Base-by-base conservation (phyloP, 257 asterid species). In the Jacaranda copaia region DNA sequence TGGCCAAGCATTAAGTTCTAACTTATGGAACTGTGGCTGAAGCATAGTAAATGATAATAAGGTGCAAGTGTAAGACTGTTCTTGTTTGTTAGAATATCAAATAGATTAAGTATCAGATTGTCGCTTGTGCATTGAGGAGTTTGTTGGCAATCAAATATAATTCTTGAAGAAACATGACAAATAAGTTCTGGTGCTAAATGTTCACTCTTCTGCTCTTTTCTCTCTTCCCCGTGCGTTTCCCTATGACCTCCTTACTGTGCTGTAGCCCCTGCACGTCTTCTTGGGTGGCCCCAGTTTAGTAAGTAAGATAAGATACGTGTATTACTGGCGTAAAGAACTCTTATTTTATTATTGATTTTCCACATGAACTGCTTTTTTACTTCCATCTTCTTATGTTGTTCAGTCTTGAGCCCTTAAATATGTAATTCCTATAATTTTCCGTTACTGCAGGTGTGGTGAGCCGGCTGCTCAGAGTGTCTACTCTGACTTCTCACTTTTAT, bases 381-480 rank as follows among this genome's bases (percentile, higher is more conserved):
- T 10, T 12, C 16, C 19, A 5, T 67, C 39, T 10, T 51, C 4
- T 51, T 46, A 42, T 5, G 2, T 39, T 61, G 53, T 15, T 25
- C 20, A 2, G 40, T 39, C 46, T 69, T 63, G 48, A 18, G 10
- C 70, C 40, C 48, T 36, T 5, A 12, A 43, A 52, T 25, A 25
- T 69, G 11, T 45, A 16, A 53, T 64, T 14, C 73, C 13, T 19
- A 68, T 59, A 65, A 43, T 68, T 73, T 77, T 69, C 53, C 64
- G 35, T 53, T 70, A 14, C 3, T 77, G 85, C 81, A 92, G 97
- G 93, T 94, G 97, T 78, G 97, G 97, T 7, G 96, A 85, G 71
- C 88, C 93, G 48, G 93, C 96, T 80, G 88, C 93, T 14, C 91
- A 90, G 82, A 89, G 89, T 56, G 68, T 94, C 67, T 94, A 85